phyloP scores from a whole-genome alignment of 192 early-diverging fungal species.

The Helicostylum pulchrum region DNA sequence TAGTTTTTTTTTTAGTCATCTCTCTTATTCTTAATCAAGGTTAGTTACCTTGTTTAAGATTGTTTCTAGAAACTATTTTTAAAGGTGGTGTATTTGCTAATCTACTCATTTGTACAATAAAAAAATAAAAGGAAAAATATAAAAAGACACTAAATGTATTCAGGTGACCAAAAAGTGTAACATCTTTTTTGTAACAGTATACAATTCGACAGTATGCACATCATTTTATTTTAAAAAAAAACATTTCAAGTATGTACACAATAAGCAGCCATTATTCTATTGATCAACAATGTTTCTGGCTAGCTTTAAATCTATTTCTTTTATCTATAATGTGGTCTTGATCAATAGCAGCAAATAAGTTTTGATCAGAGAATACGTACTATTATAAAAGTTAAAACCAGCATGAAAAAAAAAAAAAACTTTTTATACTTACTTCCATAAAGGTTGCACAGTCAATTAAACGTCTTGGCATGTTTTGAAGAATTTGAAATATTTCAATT shows the following conservation, averaged over 20 bases:
- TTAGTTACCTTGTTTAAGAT: background rate
- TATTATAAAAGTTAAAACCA: background rate
- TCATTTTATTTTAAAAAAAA: slow-evolving; percentile 1
- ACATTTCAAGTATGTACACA: background rate
- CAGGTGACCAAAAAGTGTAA: too few relatives aligned
- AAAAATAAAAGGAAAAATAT: background rate
- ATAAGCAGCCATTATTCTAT: too few relatives aligned
- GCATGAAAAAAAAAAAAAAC: too few relatives aligned
- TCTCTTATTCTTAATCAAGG: too few relatives aligned
- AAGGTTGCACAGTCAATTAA: slow-evolving; percentile 56
- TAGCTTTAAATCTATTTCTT: background rate
- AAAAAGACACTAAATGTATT: too few relatives aligned
- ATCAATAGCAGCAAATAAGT: background rate
- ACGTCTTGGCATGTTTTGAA: slow-evolving; percentile 55
- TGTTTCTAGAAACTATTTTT: background rate
- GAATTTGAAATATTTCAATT: slow-evolving; percentile 52
- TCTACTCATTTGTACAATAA: background rate
- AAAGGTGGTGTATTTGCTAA: slow-evolving; percentile 2
- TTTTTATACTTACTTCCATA: slow-evolving; percentile 39
- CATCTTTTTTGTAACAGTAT: too few relatives aligned
- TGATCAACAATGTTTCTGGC: too few relatives aligned
- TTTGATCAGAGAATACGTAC: slow-evolving; percentile 8
- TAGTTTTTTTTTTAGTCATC: background rate
- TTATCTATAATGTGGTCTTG: background rate
- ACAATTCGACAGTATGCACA: too few relatives aligned